Evolutionary conservation across 1,284 basidiomycete species (phyloP), one percentile per base, ranked within the genome.

Genomic region (Veloporphyrellus conicus): DNA sequence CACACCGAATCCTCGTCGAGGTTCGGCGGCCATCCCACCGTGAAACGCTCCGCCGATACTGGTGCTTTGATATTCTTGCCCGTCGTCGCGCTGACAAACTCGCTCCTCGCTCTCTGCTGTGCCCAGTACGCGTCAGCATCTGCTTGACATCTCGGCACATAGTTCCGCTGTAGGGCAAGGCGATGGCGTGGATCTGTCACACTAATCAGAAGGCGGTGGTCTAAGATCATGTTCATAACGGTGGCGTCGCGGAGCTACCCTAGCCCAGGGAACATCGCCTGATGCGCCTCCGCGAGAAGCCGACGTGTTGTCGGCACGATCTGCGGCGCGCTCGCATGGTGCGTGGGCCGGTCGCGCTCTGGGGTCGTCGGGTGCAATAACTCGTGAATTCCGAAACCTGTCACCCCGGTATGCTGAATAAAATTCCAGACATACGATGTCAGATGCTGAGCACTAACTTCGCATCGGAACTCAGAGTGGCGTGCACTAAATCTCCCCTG

Each of bases 11-110:
- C 54, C 45, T 55, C 56, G 58, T 69, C 64, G 47, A 62, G 55
- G 52, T 62, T 52, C 45, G 56, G 59, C 49, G 65, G 55, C 72
- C 72, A 73, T 42, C 53, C 54, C 34, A 61, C 69, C 42, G 73
- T 75, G 45, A 70, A 77, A 42, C 75, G 73, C 63, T 76, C 74
- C 52, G 69, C 70, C 51, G 74, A 77, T 27, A 74, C 63, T 36
- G 70, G 54, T 55, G 56, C 54, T 41, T 54, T 46, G 41, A 49
- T 49, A 20, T 50, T 40, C 38, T 46, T 48, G 20, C 28, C 40
- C 41, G 15, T 53, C 58, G 37, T 53, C 52, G 62, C 23, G 63
- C 67, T 50, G 67, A 56, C 44, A 58, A 61, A 48, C 18, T 18
- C 22, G 18, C 36, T 27, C 41, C 19, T 5, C 16, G 15, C 35